These are phyloP conservation scores for Boletales sp. DNA, from an alignment of 768 basidiomycete species.

Conservation along the genomic window DNA sequence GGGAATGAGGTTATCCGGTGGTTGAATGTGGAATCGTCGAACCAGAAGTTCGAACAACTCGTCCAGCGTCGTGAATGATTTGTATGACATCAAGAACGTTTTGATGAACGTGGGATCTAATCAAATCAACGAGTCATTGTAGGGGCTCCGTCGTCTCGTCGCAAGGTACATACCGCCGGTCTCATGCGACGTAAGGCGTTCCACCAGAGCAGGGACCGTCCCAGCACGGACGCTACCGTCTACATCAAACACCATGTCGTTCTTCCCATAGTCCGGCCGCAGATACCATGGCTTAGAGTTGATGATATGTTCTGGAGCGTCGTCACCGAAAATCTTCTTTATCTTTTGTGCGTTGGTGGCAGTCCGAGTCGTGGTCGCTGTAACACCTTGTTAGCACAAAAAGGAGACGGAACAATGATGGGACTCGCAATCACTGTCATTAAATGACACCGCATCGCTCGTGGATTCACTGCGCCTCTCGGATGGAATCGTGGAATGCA, in stretches of 20 bases:
- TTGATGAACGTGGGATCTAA: conserved; percentile 76
- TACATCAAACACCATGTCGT: conserved; percentile 81
- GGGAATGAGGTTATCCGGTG: conserved; percentile 62
- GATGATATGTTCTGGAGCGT: conserved; percentile 44
- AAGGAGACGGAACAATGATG: neutral
- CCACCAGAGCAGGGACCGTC: conserved; percentile 80
- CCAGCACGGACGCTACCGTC: conserved; percentile 86
- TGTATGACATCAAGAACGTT: conserved; percentile 94
- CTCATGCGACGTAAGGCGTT: conserved; percentile 89
- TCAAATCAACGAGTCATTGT: conserved; percentile 7
- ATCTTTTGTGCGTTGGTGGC: conserved; percentile 51
- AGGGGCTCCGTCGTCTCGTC: neutral
- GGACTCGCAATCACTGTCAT: conserved; percentile 25
- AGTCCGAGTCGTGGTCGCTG: conserved; percentile 22
- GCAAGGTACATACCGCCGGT: conserved; percentile 61
- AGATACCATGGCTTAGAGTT: conserved; percentile 78
- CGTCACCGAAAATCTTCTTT: conserved; percentile 63
- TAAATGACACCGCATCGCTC: conserved; percentile 18
- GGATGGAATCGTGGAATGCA: conserved; percentile 22
- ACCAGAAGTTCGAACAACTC: conserved; percentile 82
- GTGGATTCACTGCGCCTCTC: conserved; percentile 19
- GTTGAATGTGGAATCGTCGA: conserved; percentile 71
- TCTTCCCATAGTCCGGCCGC: conserved; percentile 69
- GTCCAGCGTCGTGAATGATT: conserved; percentile 84
- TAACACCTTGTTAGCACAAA: conserved; percentile 1